Evolutionary conservation across 2,329 filamentous ascomycete species (phyloP).

Genomic region (Penicillium decumbens): DNA sequence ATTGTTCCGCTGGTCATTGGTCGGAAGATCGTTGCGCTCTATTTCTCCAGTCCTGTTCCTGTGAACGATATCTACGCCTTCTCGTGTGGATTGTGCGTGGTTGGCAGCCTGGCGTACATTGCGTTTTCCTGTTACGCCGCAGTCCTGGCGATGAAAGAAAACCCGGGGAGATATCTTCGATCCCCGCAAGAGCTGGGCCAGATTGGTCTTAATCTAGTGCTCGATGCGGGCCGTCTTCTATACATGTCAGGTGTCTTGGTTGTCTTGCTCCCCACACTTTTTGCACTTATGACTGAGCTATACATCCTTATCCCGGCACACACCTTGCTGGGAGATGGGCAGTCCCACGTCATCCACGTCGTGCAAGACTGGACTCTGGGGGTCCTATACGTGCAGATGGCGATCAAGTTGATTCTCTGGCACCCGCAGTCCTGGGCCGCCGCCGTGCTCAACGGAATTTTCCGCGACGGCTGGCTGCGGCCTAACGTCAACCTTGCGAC

Average conservation of each 20-base stretch:
- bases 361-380: conserved; percentile 94
- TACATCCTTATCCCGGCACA: conserved; percentile 85
- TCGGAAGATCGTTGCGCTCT: conserved; percentile 66
- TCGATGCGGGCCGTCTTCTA: conserved; percentile 50
- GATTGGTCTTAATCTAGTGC: conserved; percentile 13
- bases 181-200: conserved; percentile 29
- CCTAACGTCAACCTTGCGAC: conserved; percentile 77
- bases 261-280: conserved; percentile 73
- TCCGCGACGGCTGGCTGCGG: conserved; percentile 69
- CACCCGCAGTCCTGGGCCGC: conserved; percentile 67
- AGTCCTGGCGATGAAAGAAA: conserved; percentile 22
- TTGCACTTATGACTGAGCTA: conserved; percentile 76
- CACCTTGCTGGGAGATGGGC: conserved; percentile 57
- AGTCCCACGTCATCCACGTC: conserved; percentile 60
- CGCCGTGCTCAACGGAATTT: conserved; percentile 67
- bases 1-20: conserved; percentile 83
- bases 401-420: conserved; percentile 63
- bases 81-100: conserved; percentile 77
- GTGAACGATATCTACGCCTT: conserved; percentile 97
- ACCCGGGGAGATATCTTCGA: conserved; percentile 26
- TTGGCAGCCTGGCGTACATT: conserved; percentile 65
- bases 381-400: conserved; percentile 81
- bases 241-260: conserved; percentile 74
- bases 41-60: conserved; percentile 66
- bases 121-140: conserved; percentile 46